Base-by-base conservation (phyloP, 2,329 filamentous ascomycete genomes). In the Neofusicoccum parvum region DNA sequence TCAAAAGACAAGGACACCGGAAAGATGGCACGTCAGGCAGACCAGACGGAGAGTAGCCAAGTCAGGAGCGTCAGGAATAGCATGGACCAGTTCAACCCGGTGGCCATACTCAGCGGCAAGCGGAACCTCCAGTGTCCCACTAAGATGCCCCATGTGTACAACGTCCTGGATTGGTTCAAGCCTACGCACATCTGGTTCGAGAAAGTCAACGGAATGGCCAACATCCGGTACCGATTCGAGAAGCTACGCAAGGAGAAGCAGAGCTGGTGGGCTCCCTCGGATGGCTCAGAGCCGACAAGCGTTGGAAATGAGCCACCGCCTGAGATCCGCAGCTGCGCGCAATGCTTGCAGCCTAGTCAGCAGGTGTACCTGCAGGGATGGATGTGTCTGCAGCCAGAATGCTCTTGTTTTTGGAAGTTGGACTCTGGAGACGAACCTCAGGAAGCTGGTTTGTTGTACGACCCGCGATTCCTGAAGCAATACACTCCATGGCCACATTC, bases 131-230 rank as follows among this genome's bases (percentile, higher is more conserved):
- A 81, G 23, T 79, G 84, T 17, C 80, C 81, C 0, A 82, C 81
- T 1, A 77, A 80, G 32, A 78, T 88, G 7, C 84, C 85, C 0
- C 81, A 88, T 65, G 78, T 82, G 0, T 92, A 88, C 70, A 87
- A 85, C 64, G 86, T 92, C 0, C 80, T 93, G 48, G 89, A 82
- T n/a, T 88, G 83, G 74, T 93, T 91, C 73, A 86, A 88, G 56
- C 80, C 91, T 12, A 90, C 88, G 0, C 80, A 89, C 56, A 80
- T 92, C 0, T 94, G 90, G 90, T 80, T 77, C 11, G 90, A 94
- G 70, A 83, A 81, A 66, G 78, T 78, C 4, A 68, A 77, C 0
- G 73, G 79, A 1, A 80, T 74, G 5, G 76, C 74, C 1, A 80
- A 82, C 0, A 83, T 85, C 69, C 87, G 86, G 68, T 82, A 90